Evolutionary conservation across 768 basidiomycete genomes (phyloP).

Genomic region (Podaxis sp.): DNA sequence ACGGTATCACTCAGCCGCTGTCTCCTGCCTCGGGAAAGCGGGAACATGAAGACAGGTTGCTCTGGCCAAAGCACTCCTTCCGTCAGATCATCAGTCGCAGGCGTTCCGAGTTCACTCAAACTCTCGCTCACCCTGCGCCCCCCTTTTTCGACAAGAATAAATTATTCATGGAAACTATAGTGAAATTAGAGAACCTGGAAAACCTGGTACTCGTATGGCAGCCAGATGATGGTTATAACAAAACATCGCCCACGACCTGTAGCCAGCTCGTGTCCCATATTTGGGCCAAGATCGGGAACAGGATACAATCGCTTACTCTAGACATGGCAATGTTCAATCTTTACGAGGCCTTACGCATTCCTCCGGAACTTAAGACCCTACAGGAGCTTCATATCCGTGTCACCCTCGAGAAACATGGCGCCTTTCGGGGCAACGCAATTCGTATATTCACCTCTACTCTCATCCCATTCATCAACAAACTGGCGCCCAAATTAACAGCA

Average conservation of each 20-base stretch:
- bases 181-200: not conserved
- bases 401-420: constrained; percentile 4
- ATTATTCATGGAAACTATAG: not conserved
- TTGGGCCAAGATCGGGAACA: not conserved
- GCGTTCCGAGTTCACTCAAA: not conserved
- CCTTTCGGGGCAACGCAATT: not conserved
- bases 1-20: not conserved
- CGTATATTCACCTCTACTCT: not conserved
- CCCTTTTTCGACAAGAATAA: not conserved
- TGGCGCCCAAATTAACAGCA: not conserved
- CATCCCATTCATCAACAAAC: constrained; percentile 4
- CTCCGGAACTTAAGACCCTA: not conserved
- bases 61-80: not conserved
- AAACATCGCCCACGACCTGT: constrained; percentile 5
- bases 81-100: not conserved
- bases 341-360: not conserved
- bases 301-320: not conserved
- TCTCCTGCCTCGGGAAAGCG: not conserved
- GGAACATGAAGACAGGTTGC: not conserved
- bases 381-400: constrained; percentile 3
- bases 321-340: constrained; percentile 7
- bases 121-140: not conserved
- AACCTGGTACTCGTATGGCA: constrained; percentile 5
- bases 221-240: constrained; percentile 3
- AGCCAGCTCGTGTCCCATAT: not conserved